A percentile compares a stretch with the other conserved stretches of the same genome.
Conservation (phyloP, 2,329 filamentous ascomycete genomes). For the Metarhizium rileyi region DNA sequence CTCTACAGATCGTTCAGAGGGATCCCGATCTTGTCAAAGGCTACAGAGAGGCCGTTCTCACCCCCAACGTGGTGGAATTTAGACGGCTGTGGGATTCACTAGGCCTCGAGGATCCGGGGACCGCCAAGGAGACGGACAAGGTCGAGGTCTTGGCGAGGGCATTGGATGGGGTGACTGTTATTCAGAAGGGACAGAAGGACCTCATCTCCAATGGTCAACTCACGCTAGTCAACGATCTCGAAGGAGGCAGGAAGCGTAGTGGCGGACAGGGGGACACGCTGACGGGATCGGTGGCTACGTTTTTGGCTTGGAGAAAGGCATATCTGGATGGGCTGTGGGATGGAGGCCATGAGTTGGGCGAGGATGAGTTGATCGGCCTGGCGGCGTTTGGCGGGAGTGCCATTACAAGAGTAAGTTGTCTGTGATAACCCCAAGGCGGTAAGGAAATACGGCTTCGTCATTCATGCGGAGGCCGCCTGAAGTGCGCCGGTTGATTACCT, state of each 20-base stretch:
- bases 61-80: conserved; percentile 93
- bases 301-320: conserved; percentile 78
- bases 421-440: not conserved
- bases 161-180: conserved; percentile 78
- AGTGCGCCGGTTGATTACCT: not conserved
- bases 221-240: conserved; percentile 67
- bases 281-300: conserved; percentile 79
- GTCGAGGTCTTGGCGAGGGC: conserved; percentile 62
- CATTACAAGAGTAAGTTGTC: conserved; percentile 62
- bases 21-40: conserved; percentile 69
- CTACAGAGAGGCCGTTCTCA: conserved; percentile 77
- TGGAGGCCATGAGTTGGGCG: conserved; percentile 33
- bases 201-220: conserved; percentile 70
- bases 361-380: conserved; percentile 58
- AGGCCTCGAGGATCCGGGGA: conserved; percentile 46
- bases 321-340: conserved; percentile 80
- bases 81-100: conserved; percentile 68
- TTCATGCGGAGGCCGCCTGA: not conserved
- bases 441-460: not conserved
- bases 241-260: conserved; percentile 79
- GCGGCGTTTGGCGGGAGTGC: conserved; percentile 80
- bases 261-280: conserved; percentile 94
- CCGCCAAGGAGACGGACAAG: conserved; percentile 28
- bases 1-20: conserved; percentile 66
- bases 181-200: conserved; percentile 81